Conservation (phyloP, 1,139 yeast genomes). For the Debaryomyces sp. region DNA sequence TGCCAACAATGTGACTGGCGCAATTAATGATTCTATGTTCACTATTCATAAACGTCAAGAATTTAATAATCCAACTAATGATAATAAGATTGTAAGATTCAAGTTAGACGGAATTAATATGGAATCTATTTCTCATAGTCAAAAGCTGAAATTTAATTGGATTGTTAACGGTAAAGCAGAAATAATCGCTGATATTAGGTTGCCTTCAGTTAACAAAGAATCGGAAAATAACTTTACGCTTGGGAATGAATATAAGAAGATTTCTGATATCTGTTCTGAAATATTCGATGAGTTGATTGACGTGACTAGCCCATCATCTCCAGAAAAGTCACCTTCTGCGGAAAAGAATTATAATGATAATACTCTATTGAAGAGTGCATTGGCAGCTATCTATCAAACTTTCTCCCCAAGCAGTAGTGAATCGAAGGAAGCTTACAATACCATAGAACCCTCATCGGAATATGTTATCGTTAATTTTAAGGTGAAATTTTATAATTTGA, state of each 20-base stretch:
- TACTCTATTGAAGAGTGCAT: conserved; percentile 42
- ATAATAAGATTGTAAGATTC: conserved; percentile 55
- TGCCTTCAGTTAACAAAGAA: conserved; percentile 48
- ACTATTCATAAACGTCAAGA: conserved; percentile 64
- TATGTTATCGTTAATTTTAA: conserved; percentile 69
- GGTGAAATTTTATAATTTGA: conserved; percentile 61
- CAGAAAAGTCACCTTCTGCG: conserved; percentile 6
- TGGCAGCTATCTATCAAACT: conserved; percentile 48
- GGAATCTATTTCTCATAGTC: conserved; percentile 40
- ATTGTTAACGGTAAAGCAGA: conserved; percentile 70
- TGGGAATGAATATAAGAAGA: conserved; percentile 26
- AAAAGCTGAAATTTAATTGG: conserved; percentile 64
- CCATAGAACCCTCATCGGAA: conserved; percentile 24
- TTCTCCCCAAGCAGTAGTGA: conserved; percentile 26
- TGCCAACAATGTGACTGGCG: conserved; percentile 71
- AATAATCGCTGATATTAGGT: conserved; percentile 68
- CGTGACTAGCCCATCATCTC: conserved; percentile 17
- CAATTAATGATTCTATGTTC: conserved; percentile 72
- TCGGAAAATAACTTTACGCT: conserved; percentile 18
- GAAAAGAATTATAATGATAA: conserved; percentile 21
- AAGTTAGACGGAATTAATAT: conserved; percentile 68
- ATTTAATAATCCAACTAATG: conserved; percentile 32
- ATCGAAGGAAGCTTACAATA: conserved; percentile 6
- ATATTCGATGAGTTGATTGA: conserved; percentile 31
- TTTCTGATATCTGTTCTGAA: conserved; percentile 29